Base-by-base conservation (phyloP, 768 basidiomycete genomes). In the Paxillus involutus region DNA sequence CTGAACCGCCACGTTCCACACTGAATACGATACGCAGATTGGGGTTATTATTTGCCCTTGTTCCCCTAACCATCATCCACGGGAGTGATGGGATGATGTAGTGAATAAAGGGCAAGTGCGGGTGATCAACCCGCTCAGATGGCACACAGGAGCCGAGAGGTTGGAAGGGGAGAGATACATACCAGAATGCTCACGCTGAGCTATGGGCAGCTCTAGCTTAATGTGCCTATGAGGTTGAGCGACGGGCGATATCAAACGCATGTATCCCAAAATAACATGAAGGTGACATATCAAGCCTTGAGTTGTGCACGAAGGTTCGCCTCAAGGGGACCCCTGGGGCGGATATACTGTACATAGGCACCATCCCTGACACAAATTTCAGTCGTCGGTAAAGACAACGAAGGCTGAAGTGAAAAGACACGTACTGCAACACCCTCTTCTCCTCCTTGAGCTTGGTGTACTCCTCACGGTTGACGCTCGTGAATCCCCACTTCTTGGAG, bases 401-500 rank as follows among this genome's bases (percentile, higher is more conserved):
- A 36, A 41, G 32, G 26, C 7, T 32, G 32, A 32, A 32, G 6
- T 11, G 30, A 50, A 49, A 56, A 3, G 44, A 49, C 30, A 89
- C 90, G 57, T 63, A 92, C 91, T 89, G 88, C 64, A 94, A 70
- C 63, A 96, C 91, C 72, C 83, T 83, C 81, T 94, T 94, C 41
- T 93, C 88, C 67, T 85, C 85, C 82, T 96, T 95, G 62, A 95
- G 79, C 75, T 84, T 86, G 68, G 82, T 64, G 73, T 97, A 98
- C 44, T 95, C 94, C 62, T 84, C 86, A 73, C 93, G 87, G 71
- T 85, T 84, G 55, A 98, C 94, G 64, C 89, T 89, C 40, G 97
- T 99, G 80, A 99, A 98, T 57, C 95, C 95, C 94, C 97, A 98
- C 83, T 96, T 97, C 83, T 93, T 93, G 53, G 89, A 92, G 62